Conservation (phyloP, 2,329 filamentous ascomycete species). For the Tolypocladium sp. region DNA sequence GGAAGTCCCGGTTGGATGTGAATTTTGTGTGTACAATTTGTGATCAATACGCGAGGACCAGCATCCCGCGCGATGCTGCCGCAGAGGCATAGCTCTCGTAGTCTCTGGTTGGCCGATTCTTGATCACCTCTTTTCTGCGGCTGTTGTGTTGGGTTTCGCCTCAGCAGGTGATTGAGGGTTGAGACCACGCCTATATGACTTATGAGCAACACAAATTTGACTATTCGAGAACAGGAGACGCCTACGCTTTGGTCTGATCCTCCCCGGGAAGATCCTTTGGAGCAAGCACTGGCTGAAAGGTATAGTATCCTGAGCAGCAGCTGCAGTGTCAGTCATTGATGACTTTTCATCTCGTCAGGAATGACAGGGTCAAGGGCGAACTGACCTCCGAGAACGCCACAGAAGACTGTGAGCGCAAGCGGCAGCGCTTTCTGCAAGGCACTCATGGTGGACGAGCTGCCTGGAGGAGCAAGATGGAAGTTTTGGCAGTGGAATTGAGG, state of each 20-base stretch:
- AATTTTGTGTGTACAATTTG: neutral
- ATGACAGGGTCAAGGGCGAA: neutral
- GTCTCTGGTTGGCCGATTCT: neutral
- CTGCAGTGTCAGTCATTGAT: neutral
- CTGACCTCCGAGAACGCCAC: slow-evolving; percentile 26
- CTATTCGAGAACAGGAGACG: neutral
- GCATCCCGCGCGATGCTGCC: neutral
- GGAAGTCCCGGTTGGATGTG: neutral
- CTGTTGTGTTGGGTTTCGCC: neutral
- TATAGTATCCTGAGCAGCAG: slow-evolving; percentile 21
- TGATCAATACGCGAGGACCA: neutral
- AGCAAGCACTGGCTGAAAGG: slow-evolving; percentile 24
- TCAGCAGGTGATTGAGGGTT: neutral
- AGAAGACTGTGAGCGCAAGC: slow-evolving; percentile 25
- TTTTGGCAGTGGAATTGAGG: neutral
- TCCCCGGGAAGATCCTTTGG: slow-evolving; percentile 9
- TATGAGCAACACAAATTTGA: neutral
- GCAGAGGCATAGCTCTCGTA: neutral
- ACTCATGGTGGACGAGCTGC: slow-evolving; percentile 15
- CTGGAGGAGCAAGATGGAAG: neutral
- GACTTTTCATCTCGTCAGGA: neutral
- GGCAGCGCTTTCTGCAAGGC: slow-evolving; percentile 25
- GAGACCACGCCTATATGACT: neutral
- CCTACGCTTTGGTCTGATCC: neutral
- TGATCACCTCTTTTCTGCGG: neutral